A percentile compares a stretch with the other conserved stretches of the same genome.
Conservation (phyloP, 176 grass and related monocot species). For the Oryza punctata region DNA sequence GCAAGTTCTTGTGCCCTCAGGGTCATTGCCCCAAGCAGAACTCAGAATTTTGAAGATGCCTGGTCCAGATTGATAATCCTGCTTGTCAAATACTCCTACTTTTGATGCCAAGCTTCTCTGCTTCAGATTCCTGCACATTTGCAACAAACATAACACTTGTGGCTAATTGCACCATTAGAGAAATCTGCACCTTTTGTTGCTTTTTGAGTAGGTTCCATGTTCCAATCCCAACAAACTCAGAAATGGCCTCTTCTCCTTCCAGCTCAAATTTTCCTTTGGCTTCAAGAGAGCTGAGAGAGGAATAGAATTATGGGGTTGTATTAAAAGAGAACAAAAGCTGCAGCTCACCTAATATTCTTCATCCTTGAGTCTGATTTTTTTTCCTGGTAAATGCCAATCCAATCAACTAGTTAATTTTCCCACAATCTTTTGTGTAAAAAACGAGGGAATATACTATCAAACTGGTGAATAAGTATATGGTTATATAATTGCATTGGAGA, state of each 20-base stretch:
- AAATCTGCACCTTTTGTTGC: not conserved
- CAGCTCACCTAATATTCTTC: slow-evolving; percentile 50
- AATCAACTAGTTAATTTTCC: not conserved
- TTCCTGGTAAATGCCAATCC: not conserved
- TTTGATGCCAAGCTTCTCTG: not conserved
- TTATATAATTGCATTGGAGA: not conserved
- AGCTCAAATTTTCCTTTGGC: slow-evolving; percentile 49
- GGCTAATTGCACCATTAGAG: not conserved
- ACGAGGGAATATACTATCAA: not conserved
- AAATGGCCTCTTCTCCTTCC: slow-evolving; percentile 39
- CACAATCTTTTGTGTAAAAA: not conserved
- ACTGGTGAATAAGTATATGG: not conserved
- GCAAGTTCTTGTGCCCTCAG: not conserved
- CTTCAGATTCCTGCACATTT: slow-evolving; percentile 4
- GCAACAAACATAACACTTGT: not conserved
- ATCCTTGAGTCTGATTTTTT: not conserved
- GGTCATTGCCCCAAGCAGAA: not conserved
- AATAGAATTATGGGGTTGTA: not conserved
- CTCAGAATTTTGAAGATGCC: not conserved
- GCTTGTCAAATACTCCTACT: not conserved
- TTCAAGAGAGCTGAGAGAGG: slow-evolving; percentile 33
- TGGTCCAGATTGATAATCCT: not conserved
- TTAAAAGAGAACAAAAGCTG: slow-evolving; percentile 47
- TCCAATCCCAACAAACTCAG: slow-evolving; percentile 51
- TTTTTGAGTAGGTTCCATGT: slow-evolving; percentile 49